Percentiles rank a stretch among this genome's conserved stretches.
Evolutionary conservation across 352 stramenopile genomes (phyloP).

Genomic region (Pythium phragmiticola): DNA sequence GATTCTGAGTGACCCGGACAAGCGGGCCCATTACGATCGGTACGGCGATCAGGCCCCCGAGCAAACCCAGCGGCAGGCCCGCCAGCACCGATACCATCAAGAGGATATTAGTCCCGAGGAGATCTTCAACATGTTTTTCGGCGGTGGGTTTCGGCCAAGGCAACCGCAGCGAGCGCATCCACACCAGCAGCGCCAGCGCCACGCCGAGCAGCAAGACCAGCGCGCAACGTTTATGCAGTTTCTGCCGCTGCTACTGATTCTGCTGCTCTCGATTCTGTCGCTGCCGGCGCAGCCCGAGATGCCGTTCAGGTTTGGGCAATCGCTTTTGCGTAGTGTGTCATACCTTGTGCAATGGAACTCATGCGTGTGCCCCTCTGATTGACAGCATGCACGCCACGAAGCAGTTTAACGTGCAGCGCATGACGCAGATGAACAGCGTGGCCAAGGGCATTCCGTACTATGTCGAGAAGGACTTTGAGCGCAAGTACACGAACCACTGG

Average conservation of each 20-base stretch:
- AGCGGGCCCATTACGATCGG: slow-evolving; percentile 85
- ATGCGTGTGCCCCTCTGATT: not conserved
- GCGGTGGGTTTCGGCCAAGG: slow-evolving; percentile 67
- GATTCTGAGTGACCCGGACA: slow-evolving; percentile 87
- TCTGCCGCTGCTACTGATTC: slow-evolving; percentile 82
- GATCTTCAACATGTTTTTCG: slow-evolving; percentile 94
- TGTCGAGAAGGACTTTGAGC: slow-evolving; percentile 82
- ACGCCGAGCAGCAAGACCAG: slow-evolving; percentile 39
- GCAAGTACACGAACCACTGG: slow-evolving; percentile 85
- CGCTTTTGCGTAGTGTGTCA: not conserved
- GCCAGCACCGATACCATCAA: slow-evolving; percentile 57
- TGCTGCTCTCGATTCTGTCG: slow-evolving; percentile 80
- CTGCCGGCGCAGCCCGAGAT: slow-evolving; percentile 67
- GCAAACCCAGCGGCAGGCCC: slow-evolving; percentile 30
- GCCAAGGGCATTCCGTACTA: slow-evolving; percentile 88
- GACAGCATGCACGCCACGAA: slow-evolving; percentile 67
- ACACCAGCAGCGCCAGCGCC: slow-evolving; percentile 46
- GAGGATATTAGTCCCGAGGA: slow-evolving; percentile 89
- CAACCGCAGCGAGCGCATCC: slow-evolving; percentile 34
- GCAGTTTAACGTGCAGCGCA: slow-evolving; percentile 74
- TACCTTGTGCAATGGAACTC: not conserved
- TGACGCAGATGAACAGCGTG: slow-evolving; percentile 81
- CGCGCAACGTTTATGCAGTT: slow-evolving; percentile 75
- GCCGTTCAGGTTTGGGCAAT: slow-evolving; percentile 59
- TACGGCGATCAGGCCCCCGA: slow-evolving; percentile 62